Conservation (phyloP, 1,139 yeast species). For the Torulaspora globosa region DNA sequence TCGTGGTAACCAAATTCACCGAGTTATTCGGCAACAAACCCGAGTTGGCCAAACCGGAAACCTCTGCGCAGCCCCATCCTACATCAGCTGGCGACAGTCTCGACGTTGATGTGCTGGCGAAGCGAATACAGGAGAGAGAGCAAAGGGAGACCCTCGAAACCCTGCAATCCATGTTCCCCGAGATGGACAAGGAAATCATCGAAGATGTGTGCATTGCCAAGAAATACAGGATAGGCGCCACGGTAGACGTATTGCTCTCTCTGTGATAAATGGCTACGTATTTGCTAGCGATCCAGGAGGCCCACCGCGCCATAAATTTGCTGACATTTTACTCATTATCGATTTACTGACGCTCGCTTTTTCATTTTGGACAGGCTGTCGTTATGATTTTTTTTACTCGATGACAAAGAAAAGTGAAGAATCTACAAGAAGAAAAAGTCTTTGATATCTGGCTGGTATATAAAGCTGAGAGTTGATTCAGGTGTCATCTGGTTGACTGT, state of each 20-base stretch:
- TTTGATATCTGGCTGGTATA: neutral
- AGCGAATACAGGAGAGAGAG: constrained; percentile 38
- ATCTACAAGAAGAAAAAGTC: constrained; percentile 6
- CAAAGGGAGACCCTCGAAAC: constrained; percentile 44
- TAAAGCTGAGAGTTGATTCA: neutral
- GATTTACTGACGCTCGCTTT: neutral
- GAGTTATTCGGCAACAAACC: constrained; percentile 24
- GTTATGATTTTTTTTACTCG: neutral
- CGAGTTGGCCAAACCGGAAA: neutral
- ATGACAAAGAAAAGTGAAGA: constrained; percentile 13
- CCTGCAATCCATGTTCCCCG: constrained; percentile 71
- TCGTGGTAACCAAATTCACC: constrained; percentile 27
- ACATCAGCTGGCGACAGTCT: constrained; percentile 10
- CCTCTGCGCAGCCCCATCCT: constrained; percentile 23
- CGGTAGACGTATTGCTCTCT: constrained; percentile 61
- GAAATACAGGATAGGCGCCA: constrained; percentile 64
- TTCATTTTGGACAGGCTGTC: constrained; percentile 11
- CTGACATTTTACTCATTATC: neutral
- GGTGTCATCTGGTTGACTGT: neutral
- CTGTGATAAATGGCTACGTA: constrained; percentile 17
- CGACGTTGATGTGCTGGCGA: constrained; percentile 16
- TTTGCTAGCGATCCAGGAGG: neutral
- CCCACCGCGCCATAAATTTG: neutral
- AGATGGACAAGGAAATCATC: constrained; percentile 61
- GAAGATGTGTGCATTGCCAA: constrained; percentile 68